A percentile compares a stretch with the other conserved stretches of the same genome.
Conservation (phyloP, 2,329 filamentous ascomycete species). For the Fusarium redolens region DNA sequence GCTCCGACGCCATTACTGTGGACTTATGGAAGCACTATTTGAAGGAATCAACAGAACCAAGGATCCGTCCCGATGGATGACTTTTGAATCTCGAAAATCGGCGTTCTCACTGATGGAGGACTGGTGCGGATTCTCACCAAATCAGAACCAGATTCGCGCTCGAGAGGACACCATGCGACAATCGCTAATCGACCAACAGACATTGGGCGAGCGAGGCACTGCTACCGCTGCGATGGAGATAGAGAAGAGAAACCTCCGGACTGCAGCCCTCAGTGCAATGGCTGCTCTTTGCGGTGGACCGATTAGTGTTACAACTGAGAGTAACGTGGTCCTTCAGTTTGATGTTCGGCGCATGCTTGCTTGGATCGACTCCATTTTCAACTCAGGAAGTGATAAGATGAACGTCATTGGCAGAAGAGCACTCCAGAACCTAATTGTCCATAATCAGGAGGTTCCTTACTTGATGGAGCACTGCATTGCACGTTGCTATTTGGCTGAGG, state of each 20-base stretch:
- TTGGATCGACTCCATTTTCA: conserved; percentile 97
- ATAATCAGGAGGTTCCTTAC: conserved; percentile 89
- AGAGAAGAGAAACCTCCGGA: conserved; percentile 91
- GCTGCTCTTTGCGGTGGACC: conserved; percentile 89
- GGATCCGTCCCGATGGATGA: conserved; percentile 93
- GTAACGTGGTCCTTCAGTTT: conserved; percentile 87
- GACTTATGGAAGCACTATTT: conserved; percentile 91
- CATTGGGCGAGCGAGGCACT: conserved; percentile 78
- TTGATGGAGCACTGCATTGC: conserved; percentile 90
- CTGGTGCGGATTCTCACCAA: conserved; percentile 97
- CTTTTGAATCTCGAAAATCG: conserved; percentile 95
- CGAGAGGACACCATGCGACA: conserved; percentile 90
- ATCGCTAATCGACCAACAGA: conserved; percentile 83
- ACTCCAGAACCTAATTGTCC: conserved; percentile 86
- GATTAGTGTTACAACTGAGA: conserved; percentile 88
- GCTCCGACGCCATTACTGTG: conserved; percentile 91
- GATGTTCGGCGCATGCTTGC: conserved; percentile 91
- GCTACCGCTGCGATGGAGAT: conserved; percentile 94
- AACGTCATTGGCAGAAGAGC: conserved; percentile 90
- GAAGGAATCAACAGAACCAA: conserved; percentile 88
- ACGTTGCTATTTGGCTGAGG: conserved; percentile 86
- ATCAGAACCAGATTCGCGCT: conserved; percentile 82
- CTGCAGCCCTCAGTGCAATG: conserved; percentile 94
- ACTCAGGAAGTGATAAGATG: conserved; percentile 88
- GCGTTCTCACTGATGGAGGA: conserved; percentile 98